Evolutionary conservation across 371 early-diverging fungal genomes (phyloP), one percentile per base, ranked within the genome.

Genomic region (Mucor racemosus): DNA sequence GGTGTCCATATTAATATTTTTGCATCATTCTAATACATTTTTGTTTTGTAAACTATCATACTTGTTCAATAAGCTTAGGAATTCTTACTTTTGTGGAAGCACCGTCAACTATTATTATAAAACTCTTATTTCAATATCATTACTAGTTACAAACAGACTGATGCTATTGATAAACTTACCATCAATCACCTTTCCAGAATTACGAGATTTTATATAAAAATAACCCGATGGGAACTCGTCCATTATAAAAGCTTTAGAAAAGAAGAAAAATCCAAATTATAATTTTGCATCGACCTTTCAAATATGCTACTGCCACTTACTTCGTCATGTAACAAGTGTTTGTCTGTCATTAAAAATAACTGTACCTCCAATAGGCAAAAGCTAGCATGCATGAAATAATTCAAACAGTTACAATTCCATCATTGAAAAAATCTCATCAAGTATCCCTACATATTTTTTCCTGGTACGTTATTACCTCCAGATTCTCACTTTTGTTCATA

Each of bases 1-100:
- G 80, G 80, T 56, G 79, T 70, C 80, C 80, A 80, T 53, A 83
- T 68, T 10, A 83, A 50, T 44, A 81, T 72, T 56, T 81, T 81
- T 31, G 69, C 72, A 55, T 81, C 82, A 34, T 74, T 79, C 82
- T 81, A 64, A 26, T 26, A 26, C 3, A 26, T 1, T 26, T 26
- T 26, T 26, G 26, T 26, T 26, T 26, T 26, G 36, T 35, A 56
- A 36, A 14, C 53, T 21, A 53, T 53, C 31, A 53, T 26, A 21
- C 1, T 26, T 15, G 17, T 9, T 6, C 10, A 8, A 26, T 31
- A 3, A 31, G 9, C 8, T 4, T 19, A 46, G 3, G 46, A 19
- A 7, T 26, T 19, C 13, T 1, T 65, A 74, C 78, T 65, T 79
- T 77, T 26, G 54, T 65, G 17, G 75, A 71, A 14, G 75, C 77